Conservation (phyloP, 2,329 filamentous ascomycete genomes). For the Diaporthe capsici region DNA sequence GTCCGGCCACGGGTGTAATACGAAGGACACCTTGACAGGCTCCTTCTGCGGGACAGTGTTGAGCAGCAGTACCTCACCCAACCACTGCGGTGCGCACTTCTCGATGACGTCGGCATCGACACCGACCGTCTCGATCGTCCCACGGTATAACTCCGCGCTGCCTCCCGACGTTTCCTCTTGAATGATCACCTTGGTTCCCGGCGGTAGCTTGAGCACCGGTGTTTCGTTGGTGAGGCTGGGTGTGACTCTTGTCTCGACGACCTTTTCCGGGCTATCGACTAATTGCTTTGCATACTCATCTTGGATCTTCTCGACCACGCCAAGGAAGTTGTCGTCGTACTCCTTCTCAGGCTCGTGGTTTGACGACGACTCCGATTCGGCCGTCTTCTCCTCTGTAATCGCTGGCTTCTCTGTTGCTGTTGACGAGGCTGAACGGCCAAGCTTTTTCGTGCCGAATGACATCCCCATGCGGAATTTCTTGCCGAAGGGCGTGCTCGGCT, state of each 20-base stretch:
- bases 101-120: constrained; percentile 87
- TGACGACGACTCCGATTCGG: constrained; percentile 74
- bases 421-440: constrained; percentile 77
- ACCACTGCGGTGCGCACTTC: constrained; percentile 89
- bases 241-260: constrained; percentile 74
- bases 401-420: constrained; percentile 80
- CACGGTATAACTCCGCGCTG: constrained; percentile 89
- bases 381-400: constrained; percentile 82
- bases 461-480: constrained; percentile 87
- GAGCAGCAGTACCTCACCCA: constrained; percentile 87
- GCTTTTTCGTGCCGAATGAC: constrained; percentile 87
- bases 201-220: constrained; percentile 80
- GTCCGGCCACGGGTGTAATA: constrained; percentile 85
- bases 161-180: constrained; percentile 78
- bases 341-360: constrained; percentile 74
- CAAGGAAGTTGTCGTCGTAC: constrained; percentile 81
- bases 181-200: constrained; percentile 76
- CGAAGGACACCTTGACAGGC: constrained; percentile 95
- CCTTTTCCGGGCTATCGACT: constrained; percentile 65
- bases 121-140: constrained; percentile 84
- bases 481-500: constrained; percentile 76
- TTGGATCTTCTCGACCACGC: constrained; percentile 79
- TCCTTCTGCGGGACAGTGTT: constrained; percentile 90
- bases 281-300: constrained; percentile 80
- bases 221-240: constrained; percentile 82